Conservation (phyloP, 108 stramenopile genomes). For the Stephanodiscus minutulus region DNA sequence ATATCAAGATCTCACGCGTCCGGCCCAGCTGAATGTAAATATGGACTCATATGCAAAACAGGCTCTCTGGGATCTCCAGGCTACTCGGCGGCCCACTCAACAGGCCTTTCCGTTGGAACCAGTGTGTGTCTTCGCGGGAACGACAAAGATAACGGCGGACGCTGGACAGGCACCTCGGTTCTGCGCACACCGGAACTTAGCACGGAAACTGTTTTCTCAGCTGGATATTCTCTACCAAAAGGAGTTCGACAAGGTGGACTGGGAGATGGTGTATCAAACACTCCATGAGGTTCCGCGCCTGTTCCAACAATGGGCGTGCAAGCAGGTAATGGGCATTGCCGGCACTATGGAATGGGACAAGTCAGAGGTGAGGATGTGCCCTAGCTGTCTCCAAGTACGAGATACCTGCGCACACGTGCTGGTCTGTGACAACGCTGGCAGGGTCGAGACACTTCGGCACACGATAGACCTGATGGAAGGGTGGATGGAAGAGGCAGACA, state of each 20-base stretch:
- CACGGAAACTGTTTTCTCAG: neutral
- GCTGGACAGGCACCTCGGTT: neutral
- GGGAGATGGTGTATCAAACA: conserved; percentile 5
- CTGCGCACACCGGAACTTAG: conserved; percentile 1
- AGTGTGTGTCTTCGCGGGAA: conserved; percentile 7
- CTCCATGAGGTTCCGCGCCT: neutral
- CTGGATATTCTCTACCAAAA: neutral
- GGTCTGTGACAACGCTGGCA: neutral
- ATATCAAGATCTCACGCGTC: neutral
- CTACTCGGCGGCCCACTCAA: neutral
- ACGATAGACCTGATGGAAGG: neutral
- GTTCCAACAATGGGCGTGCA: conserved; percentile 18
- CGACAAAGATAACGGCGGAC: conserved; percentile 20
- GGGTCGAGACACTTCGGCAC: neutral
- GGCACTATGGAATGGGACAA: conserved; percentile 7
- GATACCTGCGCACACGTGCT: conserved; percentile 17
- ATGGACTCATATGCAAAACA: conserved; percentile 3
- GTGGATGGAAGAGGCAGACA: neutral
- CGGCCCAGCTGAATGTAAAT: conserved; percentile 14
- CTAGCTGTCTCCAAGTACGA: neutral
- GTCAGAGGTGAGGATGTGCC: neutral
- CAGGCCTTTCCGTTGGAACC: conserved; percentile 20
- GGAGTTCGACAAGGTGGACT: conserved; percentile 6
- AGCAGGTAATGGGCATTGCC: conserved; percentile 14
- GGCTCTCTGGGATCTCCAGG: neutral